Evolutionary conservation across 2,329 filamentous ascomycete genomes (phyloP).

Genomic region (Teratosphaeria nubilosa): DNA sequence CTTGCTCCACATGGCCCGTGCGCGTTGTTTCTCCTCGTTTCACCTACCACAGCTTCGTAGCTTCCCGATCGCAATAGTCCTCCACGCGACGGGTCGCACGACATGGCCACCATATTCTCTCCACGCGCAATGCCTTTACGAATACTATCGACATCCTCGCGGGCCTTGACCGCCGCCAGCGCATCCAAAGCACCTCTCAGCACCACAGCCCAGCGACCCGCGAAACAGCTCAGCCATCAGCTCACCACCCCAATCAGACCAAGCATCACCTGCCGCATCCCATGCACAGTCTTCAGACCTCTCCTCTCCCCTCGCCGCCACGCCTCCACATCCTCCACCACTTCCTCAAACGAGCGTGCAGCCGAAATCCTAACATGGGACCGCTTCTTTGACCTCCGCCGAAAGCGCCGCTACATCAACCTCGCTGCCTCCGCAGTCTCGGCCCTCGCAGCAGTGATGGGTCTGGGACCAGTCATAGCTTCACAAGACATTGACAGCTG

Average conservation of each 20-base stretch:
- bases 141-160: not conserved
- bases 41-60: not conserved
- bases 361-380: conserved; percentile 55
- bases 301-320: not conserved
- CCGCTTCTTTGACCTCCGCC: conserved; percentile 82
- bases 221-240: conserved; percentile 1
- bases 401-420: conserved; percentile 74
- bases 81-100: not conserved
- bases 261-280: conserved; percentile 2
- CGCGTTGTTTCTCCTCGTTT: not conserved
- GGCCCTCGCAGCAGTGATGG: conserved; percentile 51
- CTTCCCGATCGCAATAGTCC: not conserved
- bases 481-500: conserved; percentile 59
- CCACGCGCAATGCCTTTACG: conserved; percentile 2
- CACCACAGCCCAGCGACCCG: conserved; percentile 1
- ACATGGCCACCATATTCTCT: conserved; percentile 4
- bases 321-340: not conserved
- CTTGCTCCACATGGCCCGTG: not conserved
- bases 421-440: conserved; percentile 63
- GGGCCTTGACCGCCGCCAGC: not conserved
- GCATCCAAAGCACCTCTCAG: conserved; percentile 3
- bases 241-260: not conserved
- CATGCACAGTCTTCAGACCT: not conserved
- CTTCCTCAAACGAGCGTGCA: not conserved
- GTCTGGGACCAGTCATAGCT: conserved; percentile 56